Evolutionary conservation across 495 filamentous ascomycete species (phyloP).

Genomic region (Emericellopsis terricola): DNA sequence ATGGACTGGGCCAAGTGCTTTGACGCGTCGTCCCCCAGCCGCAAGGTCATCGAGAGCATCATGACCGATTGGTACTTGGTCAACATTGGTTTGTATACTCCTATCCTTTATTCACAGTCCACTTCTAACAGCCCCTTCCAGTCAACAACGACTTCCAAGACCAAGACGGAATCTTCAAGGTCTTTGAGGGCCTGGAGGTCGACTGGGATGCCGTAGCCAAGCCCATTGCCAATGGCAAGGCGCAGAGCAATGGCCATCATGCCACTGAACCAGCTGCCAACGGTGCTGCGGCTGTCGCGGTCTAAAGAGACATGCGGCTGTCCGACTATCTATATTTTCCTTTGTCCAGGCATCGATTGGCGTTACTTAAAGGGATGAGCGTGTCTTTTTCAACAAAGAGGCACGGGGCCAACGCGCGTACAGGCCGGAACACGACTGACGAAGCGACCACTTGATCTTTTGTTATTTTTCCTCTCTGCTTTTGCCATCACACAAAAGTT

Average conservation of each 20-base stretch:
- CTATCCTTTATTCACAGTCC: not conserved
- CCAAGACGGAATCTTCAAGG: constrained; percentile 52
- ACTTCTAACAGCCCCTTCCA: constrained; percentile 11
- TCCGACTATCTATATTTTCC: not conserved
- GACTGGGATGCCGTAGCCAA: constrained; percentile 33
- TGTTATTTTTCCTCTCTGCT: not conserved
- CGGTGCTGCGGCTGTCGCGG: not conserved
- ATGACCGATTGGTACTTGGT: constrained; percentile 87
- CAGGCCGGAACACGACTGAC: too few relatives aligned
- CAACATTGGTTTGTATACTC: constrained; percentile 63
- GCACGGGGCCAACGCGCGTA: too few relatives aligned
- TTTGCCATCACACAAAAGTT: not conserved
- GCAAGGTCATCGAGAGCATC: constrained; percentile 60
- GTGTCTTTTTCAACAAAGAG: constrained; percentile 6
- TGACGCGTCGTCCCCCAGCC: constrained; percentile 56
- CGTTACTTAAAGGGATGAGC: not conserved
- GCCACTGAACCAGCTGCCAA: not conserved
- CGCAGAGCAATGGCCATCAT: not conserved
- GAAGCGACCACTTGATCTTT: not conserved
- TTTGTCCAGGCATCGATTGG: not conserved
- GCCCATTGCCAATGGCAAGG: not conserved
- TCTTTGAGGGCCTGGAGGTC: constrained; percentile 67
- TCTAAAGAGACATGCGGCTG: not conserved
- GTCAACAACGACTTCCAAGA: constrained; percentile 95
- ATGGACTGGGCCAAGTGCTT: constrained; percentile 90